Percentiles rank a stretch among this genome's conserved stretches.
These are phyloP conservation scores for Micractinium sp. DNA, from an alignment of 139 green algal genomes.

Conservation along the genomic window DNA sequence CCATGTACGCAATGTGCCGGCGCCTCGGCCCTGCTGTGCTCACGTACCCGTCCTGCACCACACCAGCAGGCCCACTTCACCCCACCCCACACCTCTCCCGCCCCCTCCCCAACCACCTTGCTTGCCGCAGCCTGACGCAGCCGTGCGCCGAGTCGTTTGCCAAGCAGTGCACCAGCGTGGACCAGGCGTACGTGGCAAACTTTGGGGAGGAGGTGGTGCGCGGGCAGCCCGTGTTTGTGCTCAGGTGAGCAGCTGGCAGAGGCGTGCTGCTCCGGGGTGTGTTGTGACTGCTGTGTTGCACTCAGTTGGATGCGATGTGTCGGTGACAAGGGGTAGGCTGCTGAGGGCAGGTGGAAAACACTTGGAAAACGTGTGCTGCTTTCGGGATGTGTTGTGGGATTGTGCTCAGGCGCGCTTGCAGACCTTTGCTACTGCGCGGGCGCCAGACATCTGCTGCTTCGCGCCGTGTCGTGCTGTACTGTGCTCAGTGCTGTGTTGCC, in stretches of 20 bases:
- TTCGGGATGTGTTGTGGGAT: too few species aligned
- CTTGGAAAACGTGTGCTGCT: too few species aligned
- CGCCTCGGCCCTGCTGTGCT: too few species aligned
- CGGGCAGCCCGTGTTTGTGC: slow-evolving; percentile 77
- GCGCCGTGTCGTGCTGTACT: too few species aligned
- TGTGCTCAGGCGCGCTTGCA: too few species aligned
- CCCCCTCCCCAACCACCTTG: not conserved
- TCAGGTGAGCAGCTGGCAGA: slow-evolving; percentile 19
- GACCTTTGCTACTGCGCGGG: too few species aligned
- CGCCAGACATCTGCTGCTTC: too few species aligned
- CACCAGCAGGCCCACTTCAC: not conserved
- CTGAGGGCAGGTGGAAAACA: too few species aligned
- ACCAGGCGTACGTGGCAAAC: slow-evolving; percentile 76
- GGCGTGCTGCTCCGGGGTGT: not conserved
- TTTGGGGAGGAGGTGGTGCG: slow-evolving; percentile 94
- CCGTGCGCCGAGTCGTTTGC: slow-evolving; percentile 71
- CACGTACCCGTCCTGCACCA: not conserved
- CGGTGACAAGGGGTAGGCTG: too few species aligned
- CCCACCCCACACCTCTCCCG: not conserved
- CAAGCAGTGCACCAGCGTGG: slow-evolving; percentile 54
- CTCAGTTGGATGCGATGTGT: not conserved
- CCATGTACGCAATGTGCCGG: too few species aligned
- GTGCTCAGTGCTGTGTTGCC: too few species aligned
- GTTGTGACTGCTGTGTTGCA: not conserved
- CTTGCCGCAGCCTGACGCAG: slow-evolving; percentile 63